Evolutionary conservation across 2,329 filamentous ascomycete genomes (phyloP).

Genomic region (Bimuria novae-zelandiae): DNA sequence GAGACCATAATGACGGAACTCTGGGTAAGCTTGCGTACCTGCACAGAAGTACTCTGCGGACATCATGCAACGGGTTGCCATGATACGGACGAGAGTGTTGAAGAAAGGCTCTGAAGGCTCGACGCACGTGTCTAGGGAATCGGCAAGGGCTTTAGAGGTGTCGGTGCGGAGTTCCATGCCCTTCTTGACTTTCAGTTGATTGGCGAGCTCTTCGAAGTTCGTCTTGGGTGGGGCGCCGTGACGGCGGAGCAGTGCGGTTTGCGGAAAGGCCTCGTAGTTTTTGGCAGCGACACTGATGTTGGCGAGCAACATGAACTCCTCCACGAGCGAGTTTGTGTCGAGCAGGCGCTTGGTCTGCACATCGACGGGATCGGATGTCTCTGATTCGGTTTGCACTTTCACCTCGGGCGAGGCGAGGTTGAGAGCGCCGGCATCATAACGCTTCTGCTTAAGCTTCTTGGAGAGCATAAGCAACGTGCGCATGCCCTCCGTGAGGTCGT

Average conservation of each 20-base stretch:
- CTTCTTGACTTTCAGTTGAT: slow-evolving; percentile 87
- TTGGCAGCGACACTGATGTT: slow-evolving; percentile 92
- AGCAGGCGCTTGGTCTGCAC: slow-evolving; percentile 94
- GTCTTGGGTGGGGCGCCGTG: slow-evolving; percentile 91
- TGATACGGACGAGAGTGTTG: slow-evolving; percentile 96
- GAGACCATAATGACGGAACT: slow-evolving; percentile 96
- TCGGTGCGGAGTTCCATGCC: slow-evolving; percentile 80
- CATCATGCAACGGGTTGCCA: slow-evolving; percentile 99
- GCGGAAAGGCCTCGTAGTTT: slow-evolving; percentile 89
- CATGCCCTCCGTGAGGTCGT: slow-evolving; percentile 90
- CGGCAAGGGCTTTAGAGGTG: slow-evolving; percentile 89
- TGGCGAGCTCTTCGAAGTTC: slow-evolving; percentile 92
- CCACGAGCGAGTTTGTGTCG: slow-evolving; percentile 95
- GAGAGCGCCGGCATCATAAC: slow-evolving; percentile 88
- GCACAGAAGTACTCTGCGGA: slow-evolving; percentile 98
- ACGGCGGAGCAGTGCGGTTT: slow-evolving; percentile 90
- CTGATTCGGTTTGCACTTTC: slow-evolving; percentile 90
- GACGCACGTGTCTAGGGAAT: slow-evolving; percentile 83
- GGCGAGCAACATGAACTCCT: slow-evolving; percentile 99
- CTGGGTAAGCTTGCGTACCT: slow-evolving; percentile 87
- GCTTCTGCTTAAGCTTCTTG: slow-evolving; percentile 90
- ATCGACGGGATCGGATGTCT: slow-evolving; percentile 93
- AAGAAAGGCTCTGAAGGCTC: slow-evolving; percentile 88
- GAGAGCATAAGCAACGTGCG: slow-evolving; percentile 84
- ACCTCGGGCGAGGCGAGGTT: slow-evolving; percentile 98